Evolutionary conservation across 768 basidiomycete species (phyloP).

Genomic region (Lentinula detonsa): DNA sequence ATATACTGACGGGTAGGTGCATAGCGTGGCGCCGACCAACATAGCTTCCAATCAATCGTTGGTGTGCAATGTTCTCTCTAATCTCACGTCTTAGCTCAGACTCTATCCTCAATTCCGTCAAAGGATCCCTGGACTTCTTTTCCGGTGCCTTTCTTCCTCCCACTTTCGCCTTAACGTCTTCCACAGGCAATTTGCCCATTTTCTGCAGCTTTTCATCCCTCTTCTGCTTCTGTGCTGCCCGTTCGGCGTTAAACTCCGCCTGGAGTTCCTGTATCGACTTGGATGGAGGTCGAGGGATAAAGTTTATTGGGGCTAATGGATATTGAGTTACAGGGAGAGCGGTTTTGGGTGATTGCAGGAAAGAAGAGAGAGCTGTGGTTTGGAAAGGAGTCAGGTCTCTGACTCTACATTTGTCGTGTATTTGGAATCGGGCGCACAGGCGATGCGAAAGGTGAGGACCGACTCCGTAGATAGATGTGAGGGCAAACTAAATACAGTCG

Average conservation of each 20-base stretch:
- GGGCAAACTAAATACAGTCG: slow-evolving; percentile 58
- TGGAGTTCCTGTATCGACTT: slow-evolving; percentile 33
- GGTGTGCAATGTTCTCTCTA: slow-evolving; percentile 88
- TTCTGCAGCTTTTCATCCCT: slow-evolving; percentile 15
- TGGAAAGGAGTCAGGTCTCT: slow-evolving; percentile 80
- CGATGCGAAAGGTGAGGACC: slow-evolving; percentile 69
- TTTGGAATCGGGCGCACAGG: slow-evolving; percentile 87
- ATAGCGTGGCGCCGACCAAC: slow-evolving; percentile 91
- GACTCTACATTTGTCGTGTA: slow-evolving; percentile 82
- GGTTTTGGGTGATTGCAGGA: slow-evolving; percentile 85
- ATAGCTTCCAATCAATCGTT: slow-evolving; percentile 91
- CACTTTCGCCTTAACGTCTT: background rate
- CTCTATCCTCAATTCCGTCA: slow-evolving; percentile 80
- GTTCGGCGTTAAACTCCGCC: slow-evolving; percentile 28
- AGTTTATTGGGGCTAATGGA: slow-evolving; percentile 56
- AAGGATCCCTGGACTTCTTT: slow-evolving; percentile 40
- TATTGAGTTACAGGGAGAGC: slow-evolving; percentile 59
- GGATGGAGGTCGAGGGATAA: slow-evolving; percentile 40
- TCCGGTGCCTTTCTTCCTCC: slow-evolving; percentile 4
- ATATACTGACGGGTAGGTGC: slow-evolving; percentile 74
- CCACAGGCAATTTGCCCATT: background rate
- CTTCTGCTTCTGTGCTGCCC: slow-evolving; percentile 18
- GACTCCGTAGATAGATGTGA: slow-evolving; percentile 87
- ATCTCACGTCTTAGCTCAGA: slow-evolving; percentile 77
- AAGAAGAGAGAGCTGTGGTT: slow-evolving; percentile 88